Evolutionary conservation across 2,329 filamentous ascomycete genomes (phyloP), one percentile per base, ranked within the genome.

Genomic region (Cladosporium sp.): DNA sequence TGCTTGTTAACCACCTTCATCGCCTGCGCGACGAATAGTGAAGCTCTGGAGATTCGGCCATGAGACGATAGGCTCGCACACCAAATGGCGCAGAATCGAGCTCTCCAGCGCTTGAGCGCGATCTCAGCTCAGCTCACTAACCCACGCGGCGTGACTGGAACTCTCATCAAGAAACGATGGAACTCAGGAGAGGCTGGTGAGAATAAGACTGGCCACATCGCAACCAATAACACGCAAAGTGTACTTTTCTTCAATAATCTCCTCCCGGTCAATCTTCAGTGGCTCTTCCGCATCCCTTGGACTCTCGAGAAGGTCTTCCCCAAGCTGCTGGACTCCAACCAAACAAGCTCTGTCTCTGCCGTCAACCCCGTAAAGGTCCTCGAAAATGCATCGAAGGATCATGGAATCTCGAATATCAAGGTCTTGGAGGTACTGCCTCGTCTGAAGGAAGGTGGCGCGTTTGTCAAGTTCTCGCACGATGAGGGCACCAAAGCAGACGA

Each of bases 171-270:
- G 17, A 45, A 42, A 20, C 64, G 68, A 20, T 62, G 56, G 55
- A 41, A 39, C 34, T 58, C 61, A 8, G 54, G 70, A 2, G 71
- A 76, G 52, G 70, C 76, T 9, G 81, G 79, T 45, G 80, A 82
- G 57, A 78, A 86, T 60, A 83, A 86, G 56, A 82, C 82, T 8
- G 92, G 93, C 0, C 90, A 96, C 62, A 96, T 97, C 58, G 74
- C 79, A n/a, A 79, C 87, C 9, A 78, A 76, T 2, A 72, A 84
- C 1, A 86, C 91, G 59, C 89, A 97, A 71, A 85, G 86, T 0
- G 84, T 97, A 40, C 69, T 96, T 6, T 99, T 95, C 72, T 85
- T 97, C 63, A 90, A 95, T 66, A 95, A 93, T 69, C 79, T 97
- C 43, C 95, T 95, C 54, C 92, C 92, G 1, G 75, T 93, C 22